A percentile compares a stretch with the other conserved stretches of the same genome.
phyloP scores from a whole-genome alignment of 2,329 filamentous ascomycete species.

The Thelonectria discophora region DNA sequence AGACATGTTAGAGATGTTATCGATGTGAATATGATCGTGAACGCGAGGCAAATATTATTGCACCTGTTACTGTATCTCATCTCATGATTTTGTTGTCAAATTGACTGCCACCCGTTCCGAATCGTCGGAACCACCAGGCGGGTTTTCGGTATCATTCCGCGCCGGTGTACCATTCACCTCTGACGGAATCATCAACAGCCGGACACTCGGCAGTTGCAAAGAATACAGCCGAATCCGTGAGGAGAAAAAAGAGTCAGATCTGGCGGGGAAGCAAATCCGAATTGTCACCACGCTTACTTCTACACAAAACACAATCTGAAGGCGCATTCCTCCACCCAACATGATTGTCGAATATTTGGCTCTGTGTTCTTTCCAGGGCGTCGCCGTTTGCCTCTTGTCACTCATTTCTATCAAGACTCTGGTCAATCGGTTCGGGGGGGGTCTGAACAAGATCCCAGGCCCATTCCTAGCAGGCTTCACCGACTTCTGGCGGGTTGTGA shows the following conservation, averaged over 20 bases:
- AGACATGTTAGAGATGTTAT: neutral
- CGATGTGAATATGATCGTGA: neutral
- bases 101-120: neutral
- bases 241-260: neutral
- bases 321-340: neutral
- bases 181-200: neutral
- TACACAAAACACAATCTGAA: neutral
- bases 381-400: neutral
- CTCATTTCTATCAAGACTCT: neutral
- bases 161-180: neutral
- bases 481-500: constrained; percentile 24
- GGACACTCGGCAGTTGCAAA: neutral
- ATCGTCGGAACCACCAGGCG: neutral
- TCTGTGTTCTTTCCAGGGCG: neutral
- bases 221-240: neutral
- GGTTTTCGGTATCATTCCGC: neutral
- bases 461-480: constrained; percentile 17
- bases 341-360: constrained; percentile 15
- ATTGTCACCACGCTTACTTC: no score
- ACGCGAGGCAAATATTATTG: neutral
- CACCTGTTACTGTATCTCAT: neutral
- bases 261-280: no score
- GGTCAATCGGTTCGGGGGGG: constrained; percentile 20
- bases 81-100: neutral
- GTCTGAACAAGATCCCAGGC: constrained; percentile 13